phyloP scores from a whole-genome alignment of 2,329 filamentous ascomycete genomes.

The Alternaria sp. region DNA sequence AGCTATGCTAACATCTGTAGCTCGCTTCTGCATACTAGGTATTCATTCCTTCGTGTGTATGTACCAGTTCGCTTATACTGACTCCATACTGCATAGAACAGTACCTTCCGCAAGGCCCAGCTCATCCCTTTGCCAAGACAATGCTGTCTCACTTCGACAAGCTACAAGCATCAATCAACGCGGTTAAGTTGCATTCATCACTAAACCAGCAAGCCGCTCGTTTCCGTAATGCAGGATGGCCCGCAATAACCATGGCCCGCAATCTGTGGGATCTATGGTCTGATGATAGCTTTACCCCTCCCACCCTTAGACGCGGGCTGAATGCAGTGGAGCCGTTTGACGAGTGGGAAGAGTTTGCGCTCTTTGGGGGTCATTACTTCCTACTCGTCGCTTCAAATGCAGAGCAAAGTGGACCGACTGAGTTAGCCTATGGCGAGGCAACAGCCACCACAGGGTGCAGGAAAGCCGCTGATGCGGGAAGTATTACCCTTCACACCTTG shows the following conservation, averaged over 20 bases:
- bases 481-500: constrained; percentile 23
- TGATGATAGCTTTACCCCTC: constrained; percentile 68
- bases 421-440: constrained; percentile 7
- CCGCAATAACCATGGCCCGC: constrained; percentile 61
- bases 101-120: constrained; percentile 75
- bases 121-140: constrained; percentile 83
- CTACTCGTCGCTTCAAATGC: constrained; percentile 69
- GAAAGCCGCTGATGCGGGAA: constrained; percentile 8
- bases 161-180: constrained; percentile 77
- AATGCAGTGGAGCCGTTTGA: constrained; percentile 84
- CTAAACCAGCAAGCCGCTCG: constrained; percentile 70
- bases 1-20: constrained; percentile 49
- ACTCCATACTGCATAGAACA: constrained; percentile 63
- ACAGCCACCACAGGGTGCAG: constrained; percentile 3
- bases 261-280: constrained; percentile 87
- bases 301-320: constrained; percentile 65
- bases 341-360: constrained; percentile 92
- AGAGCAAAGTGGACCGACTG: constrained; percentile 16
- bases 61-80: not conserved
- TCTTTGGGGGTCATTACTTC: constrained; percentile 86
- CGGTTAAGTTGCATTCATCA: constrained; percentile 72
- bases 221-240: constrained; percentile 74
- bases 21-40: constrained; percentile 77
- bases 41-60: not conserved
- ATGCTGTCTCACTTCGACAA: constrained; percentile 88